These are phyloP conservation scores for Nepenthes alata DNA, from an alignment of 179 eudicot species.

Conservation along the genomic window DNA sequence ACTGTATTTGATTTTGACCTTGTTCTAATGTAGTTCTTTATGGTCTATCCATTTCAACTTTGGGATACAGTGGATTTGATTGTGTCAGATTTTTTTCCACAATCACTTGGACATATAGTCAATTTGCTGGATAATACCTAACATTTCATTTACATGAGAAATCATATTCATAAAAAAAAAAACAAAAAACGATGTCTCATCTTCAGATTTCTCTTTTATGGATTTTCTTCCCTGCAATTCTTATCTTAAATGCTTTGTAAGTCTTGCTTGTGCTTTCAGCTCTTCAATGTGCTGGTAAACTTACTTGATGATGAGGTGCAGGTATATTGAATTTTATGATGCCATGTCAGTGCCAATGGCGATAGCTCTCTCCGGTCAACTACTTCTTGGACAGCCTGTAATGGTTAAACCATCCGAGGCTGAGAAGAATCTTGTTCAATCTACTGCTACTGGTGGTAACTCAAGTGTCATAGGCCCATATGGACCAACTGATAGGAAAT, in stretches of 20 bases:
- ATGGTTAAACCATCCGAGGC: conserved; percentile 99
- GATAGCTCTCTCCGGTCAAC: conserved; percentile 83
- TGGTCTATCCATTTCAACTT: too few relatives aligned
- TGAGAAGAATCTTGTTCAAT: conserved; percentile 86
- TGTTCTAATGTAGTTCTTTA: too few relatives aligned
- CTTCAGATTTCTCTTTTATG: conserved; percentile 26
- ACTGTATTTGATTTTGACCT: too few relatives aligned
- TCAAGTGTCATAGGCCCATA: conserved; percentile 57
- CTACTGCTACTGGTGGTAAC: conserved; percentile 41
- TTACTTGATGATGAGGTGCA: conserved; percentile 26
- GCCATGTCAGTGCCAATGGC: conserved; percentile 98
- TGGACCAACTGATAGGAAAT: conserved; percentile 68
- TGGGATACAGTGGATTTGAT: too few relatives aligned
- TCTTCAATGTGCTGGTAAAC: conserved; percentile 10
- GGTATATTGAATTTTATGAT: conserved; percentile 89
- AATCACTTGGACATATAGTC: background rate
- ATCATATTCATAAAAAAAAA: conserved; percentile 30
- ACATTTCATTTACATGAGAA: conserved; percentile 21
- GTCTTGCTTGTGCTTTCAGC: conserved; percentile 12
- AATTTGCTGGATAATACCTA: conserved; percentile 8
- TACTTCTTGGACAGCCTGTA: conserved; percentile 76
- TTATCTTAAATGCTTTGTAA: conserved; percentile 26
- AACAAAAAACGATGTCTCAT: conserved; percentile 4
- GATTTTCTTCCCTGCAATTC: conserved; percentile 24
- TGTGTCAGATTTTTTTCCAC: background rate